A percentile compares a stretch with the other conserved stretches of the same genome.
Conservation (phyloP, 2,329 filamentous ascomycete genomes). For the Achaetomium macrosporum region DNA sequence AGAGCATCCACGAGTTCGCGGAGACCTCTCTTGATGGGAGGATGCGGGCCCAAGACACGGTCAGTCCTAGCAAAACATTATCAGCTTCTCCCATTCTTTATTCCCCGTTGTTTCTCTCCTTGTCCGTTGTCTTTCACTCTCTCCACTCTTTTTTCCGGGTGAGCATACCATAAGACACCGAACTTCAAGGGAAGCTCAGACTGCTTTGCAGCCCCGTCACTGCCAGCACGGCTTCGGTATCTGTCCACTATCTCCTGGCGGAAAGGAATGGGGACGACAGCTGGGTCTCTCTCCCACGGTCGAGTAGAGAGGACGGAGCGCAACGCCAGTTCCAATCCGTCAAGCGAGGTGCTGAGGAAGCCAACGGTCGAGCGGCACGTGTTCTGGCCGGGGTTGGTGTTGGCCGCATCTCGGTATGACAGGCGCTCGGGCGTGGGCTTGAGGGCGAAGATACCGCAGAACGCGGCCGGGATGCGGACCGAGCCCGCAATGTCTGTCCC, state of each 20-base stretch:
- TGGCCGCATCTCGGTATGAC: conserved; percentile 20
- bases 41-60: conserved; percentile 44
- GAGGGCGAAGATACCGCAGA: conserved; percentile 29
- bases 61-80: conserved; percentile 35
- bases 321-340: conserved; percentile 46
- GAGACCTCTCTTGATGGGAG: conserved; percentile 52
- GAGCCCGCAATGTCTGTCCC: conserved; percentile 35
- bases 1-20: conserved; percentile 44
- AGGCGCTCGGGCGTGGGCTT: conserved; percentile 27
- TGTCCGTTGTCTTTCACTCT: too few species aligned
- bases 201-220: neutral
- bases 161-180: conserved; percentile 40
- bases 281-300: conserved; percentile 62
- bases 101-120: too few species aligned
- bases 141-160: neutral
- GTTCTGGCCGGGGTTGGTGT: conserved; percentile 48
- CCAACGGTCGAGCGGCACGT: conserved; percentile 58
- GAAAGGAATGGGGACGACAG: conserved; percentile 62
- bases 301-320: conserved; percentile 50
- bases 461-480: conserved; percentile 30
- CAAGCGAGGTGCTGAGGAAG: conserved; percentile 51
- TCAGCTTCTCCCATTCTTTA: neutral
- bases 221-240: conserved; percentile 27
- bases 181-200: conserved; percentile 40
- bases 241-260: conserved; percentile 41